Evolutionary conservation across 768 basidiomycete genomes (phyloP), one percentile per base, ranked within the genome.

Genomic region (Suillus variegatus): DNA sequence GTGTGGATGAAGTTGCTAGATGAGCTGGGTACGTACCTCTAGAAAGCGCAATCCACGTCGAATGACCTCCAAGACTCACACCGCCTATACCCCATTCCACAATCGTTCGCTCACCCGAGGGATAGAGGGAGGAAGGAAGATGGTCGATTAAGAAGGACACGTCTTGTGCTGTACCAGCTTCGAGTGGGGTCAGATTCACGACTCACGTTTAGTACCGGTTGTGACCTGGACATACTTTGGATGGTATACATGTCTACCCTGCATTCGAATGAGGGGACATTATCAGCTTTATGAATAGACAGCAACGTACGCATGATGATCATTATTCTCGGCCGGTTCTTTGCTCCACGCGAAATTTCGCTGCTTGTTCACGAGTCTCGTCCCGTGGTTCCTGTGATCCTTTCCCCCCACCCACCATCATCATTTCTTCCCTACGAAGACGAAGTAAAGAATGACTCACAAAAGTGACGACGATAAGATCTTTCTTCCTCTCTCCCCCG

Each of bases 121-220:
- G 93, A 72, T 89, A 96, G 10, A 96, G 74, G 72, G 89, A 90
- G 0, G 87, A 76, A 1, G 90, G 87, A 4, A 96, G 80, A 69
- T 92, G 89, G 72, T 95, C 93, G 61, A 95, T 90, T 65, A 96
- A 75, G 77, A 90, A 88, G 0, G 90, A 90, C 8, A 95, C 84
- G 71, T 96, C 95, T 44, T 83, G 79, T 3, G 88, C 86, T 0
- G 93, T 90, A 2, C 93, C 93, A 63, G 75, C 75, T 76, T 72
- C 64, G 67, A 5, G 38, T 22, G 35, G 41, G 22, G 32, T 43
- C n/a, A 49, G 22, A 14, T 49, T 49, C 2, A 47, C n/a, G 3
- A 61, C 5, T 9, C n/a, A 35, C 32, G 22, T 13, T 41, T 40
- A 16, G 20, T 4, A 35, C 5, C 16, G 20, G 2, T n/a, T 13